A percentile compares a stretch with the other conserved stretches of the same genome.
phyloP scores from a whole-genome alignment of 31 red algal species.

The Odonthalia washingtoniensis region DNA sequence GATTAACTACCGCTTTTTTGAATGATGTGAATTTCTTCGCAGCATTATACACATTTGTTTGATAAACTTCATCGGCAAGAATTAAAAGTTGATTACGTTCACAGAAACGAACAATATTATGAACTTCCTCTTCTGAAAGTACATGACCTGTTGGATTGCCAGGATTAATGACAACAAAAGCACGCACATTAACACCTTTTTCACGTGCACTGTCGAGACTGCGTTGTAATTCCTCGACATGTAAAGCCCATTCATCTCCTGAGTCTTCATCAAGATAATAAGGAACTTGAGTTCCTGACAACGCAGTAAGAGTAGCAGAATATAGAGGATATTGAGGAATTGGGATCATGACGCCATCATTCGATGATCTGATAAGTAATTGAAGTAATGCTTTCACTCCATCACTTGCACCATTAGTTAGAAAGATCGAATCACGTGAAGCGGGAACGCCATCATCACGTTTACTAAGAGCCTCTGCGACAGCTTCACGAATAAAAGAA shows the following conservation, averaged over 20 bases:
- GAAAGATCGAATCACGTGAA: conserved; percentile 57
- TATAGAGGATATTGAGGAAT: conserved; percentile 97
- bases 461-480: conserved; percentile 66
- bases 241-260: conserved; percentile 64
- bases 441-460: conserved; percentile 80
- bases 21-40: conserved; percentile 81
- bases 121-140: conserved; percentile 67
- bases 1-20: conserved; percentile 74
- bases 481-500: conserved; percentile 58
- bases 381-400: conserved; percentile 49
- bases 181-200: conserved; percentile 70
- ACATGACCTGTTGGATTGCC: conserved; percentile 99
- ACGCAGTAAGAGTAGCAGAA: conserved; percentile 74
- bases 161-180: conserved; percentile 88
- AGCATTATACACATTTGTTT: conserved; percentile 81
- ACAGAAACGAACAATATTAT: conserved; percentile 81
- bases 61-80: conserved; percentile 98
- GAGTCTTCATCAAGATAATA: conserved; percentile 89
- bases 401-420: conserved; percentile 87
- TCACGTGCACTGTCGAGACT: conserved; percentile 38
- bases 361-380: conserved; percentile 55
- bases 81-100: conserved; percentile 73
- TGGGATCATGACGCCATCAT: conserved; percentile 86
- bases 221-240: conserved; percentile 67
- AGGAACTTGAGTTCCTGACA: conserved; percentile 56